A percentile compares a stretch with the other conserved stretches of the same genome.
Conservation (phyloP, 495 filamentous ascomycete species). For the Copromyces sp. region DNA sequence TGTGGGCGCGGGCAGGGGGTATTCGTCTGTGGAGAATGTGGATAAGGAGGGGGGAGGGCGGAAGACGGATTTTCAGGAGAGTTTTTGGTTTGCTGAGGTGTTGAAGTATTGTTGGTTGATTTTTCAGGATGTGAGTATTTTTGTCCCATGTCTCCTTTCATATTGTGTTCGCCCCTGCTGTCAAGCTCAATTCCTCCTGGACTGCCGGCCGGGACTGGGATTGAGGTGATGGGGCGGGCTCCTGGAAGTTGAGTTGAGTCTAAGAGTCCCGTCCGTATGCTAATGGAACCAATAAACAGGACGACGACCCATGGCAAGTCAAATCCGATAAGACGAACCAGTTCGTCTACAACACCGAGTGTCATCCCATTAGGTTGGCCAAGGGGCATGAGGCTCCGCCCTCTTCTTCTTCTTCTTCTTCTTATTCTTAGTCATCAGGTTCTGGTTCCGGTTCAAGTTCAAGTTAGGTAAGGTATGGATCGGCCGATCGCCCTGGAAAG, state of each 20-base stretch:
- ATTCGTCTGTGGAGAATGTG: constrained; percentile 55
- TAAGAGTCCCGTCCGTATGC: no score
- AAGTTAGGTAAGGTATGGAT: not conserved
- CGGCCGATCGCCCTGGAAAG: not conserved
- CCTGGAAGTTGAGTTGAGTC: no score
- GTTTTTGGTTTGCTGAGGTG: constrained; percentile 85
- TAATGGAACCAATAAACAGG: not conserved
- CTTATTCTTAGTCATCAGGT: not conserved
- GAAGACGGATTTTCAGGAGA: constrained; percentile 66
- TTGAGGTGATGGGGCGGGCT: no score
- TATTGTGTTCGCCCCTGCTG: no score
- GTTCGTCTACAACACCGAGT: constrained; percentile 81
- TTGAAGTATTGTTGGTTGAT: constrained; percentile 78
- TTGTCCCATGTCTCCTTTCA: no score
- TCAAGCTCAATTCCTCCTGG: no score
- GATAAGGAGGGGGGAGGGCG: constrained; percentile 50
- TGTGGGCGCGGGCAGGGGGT: constrained; percentile 63
- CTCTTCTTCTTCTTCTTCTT: not conserved
- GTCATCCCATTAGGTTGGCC: constrained; percentile 59
- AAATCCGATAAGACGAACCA: constrained; percentile 44
- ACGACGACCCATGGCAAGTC: constrained; percentile 58
- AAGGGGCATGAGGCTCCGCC: not conserved
- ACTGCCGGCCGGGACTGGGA: no score
- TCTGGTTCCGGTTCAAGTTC: not conserved
- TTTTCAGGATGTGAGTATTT: constrained; percentile 17